Conservation (phyloP, 495 filamentous ascomycete species). For the Penicillium salamii region DNA sequence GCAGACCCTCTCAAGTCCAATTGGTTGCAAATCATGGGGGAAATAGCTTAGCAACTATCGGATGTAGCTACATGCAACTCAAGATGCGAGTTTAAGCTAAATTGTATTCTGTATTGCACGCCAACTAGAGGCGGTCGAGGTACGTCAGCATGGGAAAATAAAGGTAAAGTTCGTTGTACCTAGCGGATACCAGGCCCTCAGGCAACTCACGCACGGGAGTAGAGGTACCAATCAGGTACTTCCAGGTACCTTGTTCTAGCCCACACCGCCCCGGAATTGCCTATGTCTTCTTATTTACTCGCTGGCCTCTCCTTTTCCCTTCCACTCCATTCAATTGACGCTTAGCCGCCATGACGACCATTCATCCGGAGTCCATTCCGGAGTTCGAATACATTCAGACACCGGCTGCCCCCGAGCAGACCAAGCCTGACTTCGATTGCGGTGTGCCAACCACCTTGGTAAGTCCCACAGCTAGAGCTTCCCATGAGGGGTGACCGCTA, state of each 20-base stretch:
- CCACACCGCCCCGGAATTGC: slow-evolving; percentile 29
- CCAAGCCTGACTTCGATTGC: slow-evolving; percentile 33
- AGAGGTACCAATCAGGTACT: slow-evolving; percentile 9
- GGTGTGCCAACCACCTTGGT: slow-evolving; percentile 30
- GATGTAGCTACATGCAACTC: neutral
- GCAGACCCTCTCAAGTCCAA: neutral
- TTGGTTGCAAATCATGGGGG: neutral
- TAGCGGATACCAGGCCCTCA: neutral
- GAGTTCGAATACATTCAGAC: slow-evolving; percentile 69
- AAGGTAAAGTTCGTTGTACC: slow-evolving; percentile 4
- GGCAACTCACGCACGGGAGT: slow-evolving; percentile 7
- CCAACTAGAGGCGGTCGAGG: no score
- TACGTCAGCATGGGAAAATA: slow-evolving; percentile 4
- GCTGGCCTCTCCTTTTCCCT: slow-evolving; percentile 21
- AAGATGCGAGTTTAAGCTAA: no score
- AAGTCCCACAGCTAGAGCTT: slow-evolving; percentile 11
- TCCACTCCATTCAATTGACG: slow-evolving; percentile 23
- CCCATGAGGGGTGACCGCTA: neutral
- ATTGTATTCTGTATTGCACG: no score
- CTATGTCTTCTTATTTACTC: slow-evolving; percentile 24
- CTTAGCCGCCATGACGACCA: slow-evolving; percentile 42
- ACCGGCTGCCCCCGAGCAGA: slow-evolving; percentile 49
- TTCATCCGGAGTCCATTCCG: slow-evolving; percentile 53
- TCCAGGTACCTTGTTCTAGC: slow-evolving; percentile 5
- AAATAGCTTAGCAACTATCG: neutral